Evolutionary conservation across 1,284 basidiomycete genomes (phyloP).

Genomic region (Cryptococcus floricola): DNA sequence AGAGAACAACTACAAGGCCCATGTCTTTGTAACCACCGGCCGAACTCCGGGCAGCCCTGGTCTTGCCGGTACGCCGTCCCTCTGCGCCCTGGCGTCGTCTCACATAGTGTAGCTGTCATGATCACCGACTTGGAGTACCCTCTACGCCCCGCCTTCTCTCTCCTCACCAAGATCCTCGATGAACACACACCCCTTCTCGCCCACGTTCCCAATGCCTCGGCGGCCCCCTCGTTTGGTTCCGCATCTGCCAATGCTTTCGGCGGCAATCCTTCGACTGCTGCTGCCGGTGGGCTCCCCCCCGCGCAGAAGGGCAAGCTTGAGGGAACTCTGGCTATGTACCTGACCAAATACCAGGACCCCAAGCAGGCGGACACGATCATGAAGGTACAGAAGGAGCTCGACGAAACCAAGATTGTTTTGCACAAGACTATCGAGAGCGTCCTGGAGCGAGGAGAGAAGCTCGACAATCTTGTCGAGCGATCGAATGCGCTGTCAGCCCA

Average conservation of each 20-base stretch:
- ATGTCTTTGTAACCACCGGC: constrained; percentile 64
- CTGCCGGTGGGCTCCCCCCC: constrained; percentile 45
- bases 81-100: constrained; percentile 2
- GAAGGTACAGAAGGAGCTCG: constrained; percentile 96
- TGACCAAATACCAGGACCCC: constrained; percentile 96
- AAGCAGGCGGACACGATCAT: constrained; percentile 97
- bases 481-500: constrained; percentile 86
- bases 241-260: constrained; percentile 42
- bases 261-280: constrained; percentile 46
- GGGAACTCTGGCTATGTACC: constrained; percentile 66
- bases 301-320: constrained; percentile 52
- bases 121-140: constrained; percentile 97
- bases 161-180: constrained; percentile 90
- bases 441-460: constrained; percentile 91
- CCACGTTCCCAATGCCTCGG: constrained; percentile 49
- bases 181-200: constrained; percentile 75
- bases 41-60: constrained; percentile 37
- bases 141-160: constrained; percentile 90
- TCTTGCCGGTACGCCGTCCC: constrained; percentile 61
- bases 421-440: constrained; percentile 99
- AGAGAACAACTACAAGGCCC: constrained; percentile 90
- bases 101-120: constrained; percentile 64
- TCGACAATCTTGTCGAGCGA: constrained; percentile 94
- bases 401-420: constrained; percentile 99
- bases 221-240: constrained; percentile 39